A percentile compares a stretch with the other conserved stretches of the same genome.
phyloP scores from a whole-genome alignment of 352 stramenopile species.

The Thalassiosira exigua region DNA sequence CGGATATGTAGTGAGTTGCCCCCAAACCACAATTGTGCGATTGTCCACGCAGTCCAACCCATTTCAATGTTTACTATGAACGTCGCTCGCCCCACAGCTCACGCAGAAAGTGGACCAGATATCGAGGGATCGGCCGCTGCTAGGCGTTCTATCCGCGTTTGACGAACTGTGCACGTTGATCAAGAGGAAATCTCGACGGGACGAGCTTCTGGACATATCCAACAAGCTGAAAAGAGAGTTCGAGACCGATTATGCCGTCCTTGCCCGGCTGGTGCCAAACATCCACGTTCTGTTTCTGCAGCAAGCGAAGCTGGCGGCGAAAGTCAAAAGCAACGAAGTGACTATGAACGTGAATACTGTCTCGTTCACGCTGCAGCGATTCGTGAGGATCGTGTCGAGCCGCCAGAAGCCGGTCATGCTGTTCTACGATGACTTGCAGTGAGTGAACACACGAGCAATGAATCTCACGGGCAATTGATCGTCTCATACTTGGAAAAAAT shows the following conservation, averaged over 20 bases:
- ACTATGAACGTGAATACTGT: conserved; percentile 18
- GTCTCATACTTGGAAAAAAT: no score
- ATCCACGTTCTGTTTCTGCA: conserved; percentile 3
- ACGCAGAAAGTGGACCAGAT: conserved; percentile 39
- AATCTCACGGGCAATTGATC: no score
- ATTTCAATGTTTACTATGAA: background rate
- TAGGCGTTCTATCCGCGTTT: conserved; percentile 29
- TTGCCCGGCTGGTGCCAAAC: conserved; percentile 8
- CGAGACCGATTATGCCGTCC: conserved; percentile 11
- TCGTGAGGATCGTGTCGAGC: conserved; percentile 62
- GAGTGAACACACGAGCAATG: no score
- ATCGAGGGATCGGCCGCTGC: conserved; percentile 4
- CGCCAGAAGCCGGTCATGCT: conserved; percentile 38
- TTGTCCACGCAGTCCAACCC: background rate
- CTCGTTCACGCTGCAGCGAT: conserved; percentile 22
- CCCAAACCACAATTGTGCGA: background rate
- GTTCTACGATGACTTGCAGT: conserved; percentile 61
- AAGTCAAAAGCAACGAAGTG: background rate
- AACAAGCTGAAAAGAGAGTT: conserved; percentile 8
- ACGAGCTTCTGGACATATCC: conserved; percentile 12
- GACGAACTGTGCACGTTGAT: conserved; percentile 26
- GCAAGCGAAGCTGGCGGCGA: background rate
- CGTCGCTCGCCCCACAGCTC: background rate
- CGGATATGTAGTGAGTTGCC: conserved; percentile 23
- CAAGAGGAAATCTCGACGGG: background rate